Base-by-base conservation (phyloP, 2,329 filamentous ascomycete genomes). In the Aspergillus bombycis region DNA sequence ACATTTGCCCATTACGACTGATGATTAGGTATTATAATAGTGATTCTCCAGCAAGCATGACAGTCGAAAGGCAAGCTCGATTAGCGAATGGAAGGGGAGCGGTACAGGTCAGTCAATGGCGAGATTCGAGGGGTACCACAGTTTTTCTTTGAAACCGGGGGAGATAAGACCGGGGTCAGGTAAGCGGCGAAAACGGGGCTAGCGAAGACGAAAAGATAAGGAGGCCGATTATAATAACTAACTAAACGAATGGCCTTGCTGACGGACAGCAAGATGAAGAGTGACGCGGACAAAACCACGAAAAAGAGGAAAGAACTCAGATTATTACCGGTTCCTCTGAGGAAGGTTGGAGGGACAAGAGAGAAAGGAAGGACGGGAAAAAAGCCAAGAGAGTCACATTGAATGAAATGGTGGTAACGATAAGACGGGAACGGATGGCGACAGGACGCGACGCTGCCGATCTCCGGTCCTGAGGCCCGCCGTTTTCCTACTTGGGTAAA, bases 1-100 rank as follows among this genome's bases (percentile, higher is more conserved):
- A 80, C 78, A 80, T 76, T 79, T 79, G 72, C 77, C 78, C 78
- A 80, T 80, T 69, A 50, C 38, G 56, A 32, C 57, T 26, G 16
- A 57, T 45, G 54, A 46, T 59, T 63, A 57, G 58, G 46, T 56
- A 63, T 64, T 57, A 61, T 61, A 23, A 38, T 36, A 56, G 60
- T 36, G 58, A 63, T 65, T 70, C 70, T 66, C 65, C 63, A 57
- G 66, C 65, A 66, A 74, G 69, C 76, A 78, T 78, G 72, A 68
- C 74, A 66, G 65, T 52, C 56, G 32, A 50, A 63, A 60, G 66
- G 65, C 61, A 57, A n/a, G 23, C 19, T 36, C 6, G 30, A 43
- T 36, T 12, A 61, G 45, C 48, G 62, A 58, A 36, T 34, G 46
- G 56, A 50, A 36, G 30, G 30, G 52, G 30, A 38, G 32, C 11